Evolutionary conservation across 108 stramenopile genomes (phyloP).

Genomic region (Nitzschia inconspicua): DNA sequence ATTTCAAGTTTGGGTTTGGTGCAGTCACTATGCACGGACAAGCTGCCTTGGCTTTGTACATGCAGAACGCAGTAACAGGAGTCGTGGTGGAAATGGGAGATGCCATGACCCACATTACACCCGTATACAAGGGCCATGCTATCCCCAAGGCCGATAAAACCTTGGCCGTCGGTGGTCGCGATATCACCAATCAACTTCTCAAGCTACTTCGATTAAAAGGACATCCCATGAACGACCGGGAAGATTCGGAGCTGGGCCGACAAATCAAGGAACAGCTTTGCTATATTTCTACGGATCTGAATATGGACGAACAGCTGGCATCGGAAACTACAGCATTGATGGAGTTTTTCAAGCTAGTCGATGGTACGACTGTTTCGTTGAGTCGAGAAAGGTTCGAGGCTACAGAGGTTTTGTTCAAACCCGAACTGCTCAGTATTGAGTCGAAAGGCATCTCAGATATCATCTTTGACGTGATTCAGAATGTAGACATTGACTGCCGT

Average conservation of each 20-base stretch:
- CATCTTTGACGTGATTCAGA: constrained; percentile 2
- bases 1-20: constrained; percentile 4
- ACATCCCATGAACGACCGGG: constrained; percentile 2
- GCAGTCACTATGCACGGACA: constrained; percentile 20
- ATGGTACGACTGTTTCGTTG: constrained; percentile 1
- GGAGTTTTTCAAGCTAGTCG: constrained; percentile 5
- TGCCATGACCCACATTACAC: constrained; percentile 26
- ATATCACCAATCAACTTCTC: constrained; percentile 9
- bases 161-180: constrained; percentile 18
- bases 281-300: background rate
- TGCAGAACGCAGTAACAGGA: constrained; percentile 23
- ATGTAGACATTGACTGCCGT: constrained; percentile 8
- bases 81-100: constrained; percentile 28
- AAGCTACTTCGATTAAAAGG: constrained; percentile 13
- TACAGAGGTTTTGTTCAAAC: constrained; percentile 10
- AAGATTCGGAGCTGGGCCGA: constrained; percentile 12
- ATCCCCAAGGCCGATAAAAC: constrained; percentile 7
- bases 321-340: constrained; percentile 1
- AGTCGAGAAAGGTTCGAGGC: constrained; percentile 8
- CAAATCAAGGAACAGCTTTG: constrained; percentile 6
- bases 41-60: constrained; percentile 18
- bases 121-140: constrained; percentile 37
- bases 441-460: constrained; percentile 1
- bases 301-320: constrained; percentile 1
- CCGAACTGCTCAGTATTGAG: background rate